phyloP scores from a whole-genome alignment of 805 yeast species.

The Candida sphagnicola region DNA sequence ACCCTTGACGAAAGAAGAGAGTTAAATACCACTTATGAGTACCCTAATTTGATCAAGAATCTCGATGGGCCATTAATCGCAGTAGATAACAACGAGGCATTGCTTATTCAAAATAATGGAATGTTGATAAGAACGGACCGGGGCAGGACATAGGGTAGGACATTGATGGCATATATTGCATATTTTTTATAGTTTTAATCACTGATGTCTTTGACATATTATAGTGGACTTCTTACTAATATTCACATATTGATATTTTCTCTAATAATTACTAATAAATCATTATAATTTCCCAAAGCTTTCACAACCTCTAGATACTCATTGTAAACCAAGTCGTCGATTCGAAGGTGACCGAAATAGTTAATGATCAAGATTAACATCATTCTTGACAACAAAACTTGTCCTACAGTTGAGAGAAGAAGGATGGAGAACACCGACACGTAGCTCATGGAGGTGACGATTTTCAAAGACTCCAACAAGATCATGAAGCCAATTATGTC shows the following conservation, averaged over 20 bases:
- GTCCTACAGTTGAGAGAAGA: slow-evolving; percentile 12
- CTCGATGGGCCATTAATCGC: slow-evolving; percentile 87
- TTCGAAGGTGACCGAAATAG: slow-evolving; percentile 9
- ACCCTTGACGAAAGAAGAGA: slow-evolving; percentile 83
- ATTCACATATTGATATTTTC: slow-evolving; percentile 1
- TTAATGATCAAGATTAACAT: slow-evolving; percentile 12
- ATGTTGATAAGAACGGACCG: slow-evolving; percentile 8
- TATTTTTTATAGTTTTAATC: background rate
- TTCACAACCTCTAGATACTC: slow-evolving; percentile 9
- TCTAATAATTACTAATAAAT: slow-evolving; percentile 3
- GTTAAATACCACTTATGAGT: slow-evolving; percentile 64
- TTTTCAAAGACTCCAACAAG: slow-evolving; percentile 54
- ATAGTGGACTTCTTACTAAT: background rate
- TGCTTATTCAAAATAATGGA: slow-evolving; percentile 27
- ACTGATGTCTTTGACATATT: background rate
- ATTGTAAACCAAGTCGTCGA: slow-evolving; percentile 6
- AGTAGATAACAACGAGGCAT: slow-evolving; percentile 46
- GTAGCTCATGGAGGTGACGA: slow-evolving; percentile 17
- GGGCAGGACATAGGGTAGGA: too few relatives aligned
- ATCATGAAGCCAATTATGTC: slow-evolving; percentile 58
- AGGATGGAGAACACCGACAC: slow-evolving; percentile 12
- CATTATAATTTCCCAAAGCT: background rate
- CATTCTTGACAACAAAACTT: slow-evolving; percentile 11
- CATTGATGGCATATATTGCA: too few relatives aligned
- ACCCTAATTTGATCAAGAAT: slow-evolving; percentile 65